These are phyloP conservation scores for Inga leiocalycina DNA, from an alignment of 306 rosid genomes.

Conservation along the genomic window DNA sequence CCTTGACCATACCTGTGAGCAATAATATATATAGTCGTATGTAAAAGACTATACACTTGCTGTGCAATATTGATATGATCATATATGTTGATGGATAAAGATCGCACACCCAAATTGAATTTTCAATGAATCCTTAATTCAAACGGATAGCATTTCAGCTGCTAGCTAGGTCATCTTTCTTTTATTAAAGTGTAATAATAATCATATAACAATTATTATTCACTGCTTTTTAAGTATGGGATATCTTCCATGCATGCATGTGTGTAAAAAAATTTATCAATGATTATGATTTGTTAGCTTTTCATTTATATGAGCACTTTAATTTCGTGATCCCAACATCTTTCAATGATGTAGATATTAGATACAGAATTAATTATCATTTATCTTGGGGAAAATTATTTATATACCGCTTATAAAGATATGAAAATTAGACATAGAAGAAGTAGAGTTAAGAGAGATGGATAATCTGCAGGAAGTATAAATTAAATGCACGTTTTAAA, in stretches of 20 bases:
- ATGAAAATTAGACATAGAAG: background rate
- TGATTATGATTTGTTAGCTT: background rate
- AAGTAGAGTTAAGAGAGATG: background rate
- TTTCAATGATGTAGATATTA: background rate
- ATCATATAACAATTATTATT: background rate
- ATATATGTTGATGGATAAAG: background rate
- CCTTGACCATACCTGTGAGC: background rate
- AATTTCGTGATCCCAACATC: no score
- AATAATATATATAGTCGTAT: background rate
- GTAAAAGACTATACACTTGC: background rate
- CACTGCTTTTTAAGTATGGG: background rate
- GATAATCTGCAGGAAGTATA: background rate
- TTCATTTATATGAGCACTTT: background rate
- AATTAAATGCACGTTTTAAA: background rate
- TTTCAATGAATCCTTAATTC: background rate
- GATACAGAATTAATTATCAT: background rate
- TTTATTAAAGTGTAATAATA: background rate
- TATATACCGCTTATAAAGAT: background rate
- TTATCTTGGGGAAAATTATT: background rate
- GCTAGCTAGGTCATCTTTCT: background rate
- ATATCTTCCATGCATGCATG: background rate
- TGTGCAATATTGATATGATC: no score
- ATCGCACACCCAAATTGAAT: conserved; percentile 9
- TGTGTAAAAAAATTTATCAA: background rate
- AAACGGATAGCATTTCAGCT: background rate